These are phyloP conservation scores for Naganishia antarctica DNA, from an alignment of 768 basidiomycete genomes.

Conservation along the genomic window DNA sequence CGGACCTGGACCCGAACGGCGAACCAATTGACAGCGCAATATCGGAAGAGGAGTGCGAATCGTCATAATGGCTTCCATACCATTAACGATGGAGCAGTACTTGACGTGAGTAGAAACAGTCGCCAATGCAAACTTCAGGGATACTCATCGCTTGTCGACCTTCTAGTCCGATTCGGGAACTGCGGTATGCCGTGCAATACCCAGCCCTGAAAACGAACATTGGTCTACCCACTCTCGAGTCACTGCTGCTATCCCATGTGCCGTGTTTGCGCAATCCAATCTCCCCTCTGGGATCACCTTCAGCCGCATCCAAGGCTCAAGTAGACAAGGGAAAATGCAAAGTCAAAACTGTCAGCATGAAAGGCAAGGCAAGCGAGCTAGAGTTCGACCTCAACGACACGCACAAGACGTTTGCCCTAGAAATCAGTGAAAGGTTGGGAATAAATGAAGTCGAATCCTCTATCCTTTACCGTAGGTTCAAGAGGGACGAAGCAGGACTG, in stretches of 20 bases:
- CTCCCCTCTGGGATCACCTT: constrained; percentile 18
- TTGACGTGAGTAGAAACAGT: constrained; percentile 11
- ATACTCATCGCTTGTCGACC: background rate
- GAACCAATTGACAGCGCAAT: background rate
- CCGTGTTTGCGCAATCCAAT: constrained; percentile 15
- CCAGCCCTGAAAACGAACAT: constrained; percentile 19
- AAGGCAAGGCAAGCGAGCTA: constrained; percentile 13
- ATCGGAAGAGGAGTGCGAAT: background rate
- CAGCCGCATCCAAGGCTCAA: constrained; percentile 1
- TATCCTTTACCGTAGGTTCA: constrained; percentile 21
- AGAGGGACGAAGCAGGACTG: constrained; percentile 21
- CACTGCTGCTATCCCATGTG: constrained; percentile 23
- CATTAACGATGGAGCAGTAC: constrained; percentile 7
- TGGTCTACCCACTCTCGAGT: background rate
- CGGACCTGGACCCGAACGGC: background rate
- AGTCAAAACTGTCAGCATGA: background rate
- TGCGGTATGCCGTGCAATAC: constrained; percentile 18
- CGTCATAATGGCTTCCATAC: constrained; percentile 4
- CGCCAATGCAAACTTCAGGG: background rate
- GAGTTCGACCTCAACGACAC: constrained; percentile 15
- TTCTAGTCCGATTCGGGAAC: constrained; percentile 22
- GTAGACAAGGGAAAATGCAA: constrained; percentile 16
- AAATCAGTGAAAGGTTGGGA: constrained; percentile 24
- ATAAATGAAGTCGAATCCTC: constrained; percentile 27
- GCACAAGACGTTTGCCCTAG: constrained; percentile 10